Base-by-base conservation (phyloP, 2,329 filamentous ascomycete genomes). In the Neonectria hederae region DNA sequence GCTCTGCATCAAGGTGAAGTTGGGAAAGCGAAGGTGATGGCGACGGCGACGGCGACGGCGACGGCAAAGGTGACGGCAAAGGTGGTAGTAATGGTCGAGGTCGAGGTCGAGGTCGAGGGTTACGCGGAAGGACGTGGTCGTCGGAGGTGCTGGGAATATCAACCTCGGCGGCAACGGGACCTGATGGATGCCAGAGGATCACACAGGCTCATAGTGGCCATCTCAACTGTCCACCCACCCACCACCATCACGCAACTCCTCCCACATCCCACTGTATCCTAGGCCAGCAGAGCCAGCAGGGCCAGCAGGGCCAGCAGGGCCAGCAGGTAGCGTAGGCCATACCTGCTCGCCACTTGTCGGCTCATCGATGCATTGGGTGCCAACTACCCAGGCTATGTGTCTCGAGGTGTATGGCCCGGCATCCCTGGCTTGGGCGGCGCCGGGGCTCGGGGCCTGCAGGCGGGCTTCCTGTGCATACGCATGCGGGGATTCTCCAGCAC, bases 341-440 rank as follows among this genome's bases (percentile, higher is more conserved):
- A 63, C 58, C 63, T 70, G 63, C 66, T 70, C 66, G 69, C 71
- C 71, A 73, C 69, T 68, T 71, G 72, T 71, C 71, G 72, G 70
- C 72, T 74, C 71, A 74, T 72, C 69, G 69, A 66, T 70, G 70
- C 72, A 73, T 63, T 72, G 66, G 68, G 61, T 68, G 69, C 64
- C 71, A 72, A 68, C 21, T 46, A 17, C 28, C 48, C 38, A 42
- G 28, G 32, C 69, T 62, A 65, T 73, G 72, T 74, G 72, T 74
- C 72, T 71, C 52, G 38, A 67, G 66, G 59, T 74, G 72, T 74
- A 72, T 74, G 72, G 72, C 69, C 69, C 69, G 68, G 62, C 63
- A 72, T 71, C 65, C 71, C 69, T 72, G 69, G 54, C 67, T 62
- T 72, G 69, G 67, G 70, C 69, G 66, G 61, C 69, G 63, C 58